Base-by-base conservation (phyloP, 352 stramenopile genomes). In the Globisporangium spinosum region DNA sequence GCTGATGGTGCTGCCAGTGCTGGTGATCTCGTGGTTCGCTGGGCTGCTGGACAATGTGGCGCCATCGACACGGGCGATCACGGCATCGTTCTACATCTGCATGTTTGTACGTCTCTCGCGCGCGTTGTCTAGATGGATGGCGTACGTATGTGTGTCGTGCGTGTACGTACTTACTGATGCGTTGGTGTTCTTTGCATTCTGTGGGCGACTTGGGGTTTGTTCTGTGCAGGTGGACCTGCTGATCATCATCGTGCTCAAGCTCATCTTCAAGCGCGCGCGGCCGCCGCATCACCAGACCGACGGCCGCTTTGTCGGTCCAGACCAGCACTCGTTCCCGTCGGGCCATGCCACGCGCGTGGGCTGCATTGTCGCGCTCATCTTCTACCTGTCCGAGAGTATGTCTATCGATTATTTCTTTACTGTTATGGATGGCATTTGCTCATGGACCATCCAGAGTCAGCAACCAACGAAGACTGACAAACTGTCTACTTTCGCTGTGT, bases 301-400 rank as follows among this genome's bases (percentile, higher is more conserved):
- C 65, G 70, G 80, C 51, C 82, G 87, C 45, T 95, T 95, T 62
- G 83, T 93, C 32, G 87, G 87, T 0, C 85, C 87, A 0, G 87
- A 95, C 72, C 80, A 95, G 75, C 87, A 94, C 68, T 95, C 87
- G 68, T 95, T 95, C 74, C 87, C 87, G 10, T 95, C 87, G 3
- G 87, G 87, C 49, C 87, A 95, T 71, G 87, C 85, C 4, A 93
- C 87, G 45, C 85, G 87, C 62, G 80, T 81, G 25, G 91, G 85
- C 75, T 84, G 82, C 58, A 79, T 95, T 67, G 73, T 92, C 29
- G 83, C 71, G 8, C 77, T 93, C 68, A 60, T 92, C 58, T 51
- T 90, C 53, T 83, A 85, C 64, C 69, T 93, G 25, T 75, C 82
- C 13, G 69, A 87, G 45, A 75, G 78, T 80, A 69, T 65, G 62